Evolutionary conservation across 108 stramenopile genomes (phyloP), one percentile per base, ranked within the genome.

Genomic region (Poteriospumella lacustris): DNA sequence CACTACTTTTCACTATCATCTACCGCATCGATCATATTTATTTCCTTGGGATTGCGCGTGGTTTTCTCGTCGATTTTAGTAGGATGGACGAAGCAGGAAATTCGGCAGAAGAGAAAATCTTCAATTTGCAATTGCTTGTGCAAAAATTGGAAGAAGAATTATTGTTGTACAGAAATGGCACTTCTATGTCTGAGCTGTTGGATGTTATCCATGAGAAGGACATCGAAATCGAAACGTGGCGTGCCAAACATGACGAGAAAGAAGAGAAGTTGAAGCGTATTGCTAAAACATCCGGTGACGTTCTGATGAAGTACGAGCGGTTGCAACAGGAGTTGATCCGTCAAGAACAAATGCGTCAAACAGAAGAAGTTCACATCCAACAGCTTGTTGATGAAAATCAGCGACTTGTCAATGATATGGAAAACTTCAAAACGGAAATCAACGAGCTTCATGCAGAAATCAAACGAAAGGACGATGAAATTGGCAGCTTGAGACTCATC

Each of bases 161-260:
- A 15, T 12, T 5, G 36, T 24, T 42, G 5, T 73, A 73, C 42
- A 5, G 70, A 5, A 73, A 73, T 56, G 70, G 70, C 12, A 73
- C 70, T 26, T 33, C 15, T 24, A 5, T 26, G 44, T 12, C 3
- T 15, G 70, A 73, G 9, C 42, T 73, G 42, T 52, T 73, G 5
- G 70, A 73, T 33, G 38, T 73, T 26, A 39, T 73, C 9, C 43
- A 73, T 26, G 70, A 73, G 42, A 73, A 73, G 42, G 70, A 73
- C 12, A 29, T 26, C 42, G 70, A 73, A 64, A 64, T 64, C 9
- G 31, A 19, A 31, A 3, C 36, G 9, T 64, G 15, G 60, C 60
- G 31, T 31, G 15, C 24, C 36, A 64, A 64, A 64, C 36, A 5
- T 31, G 31, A 19, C 28, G 15, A 19, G 36, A 64, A 64, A 64